Base-by-base conservation (phyloP, 2,329 filamentous ascomycete genomes). In the Fusarium continuum region DNA sequence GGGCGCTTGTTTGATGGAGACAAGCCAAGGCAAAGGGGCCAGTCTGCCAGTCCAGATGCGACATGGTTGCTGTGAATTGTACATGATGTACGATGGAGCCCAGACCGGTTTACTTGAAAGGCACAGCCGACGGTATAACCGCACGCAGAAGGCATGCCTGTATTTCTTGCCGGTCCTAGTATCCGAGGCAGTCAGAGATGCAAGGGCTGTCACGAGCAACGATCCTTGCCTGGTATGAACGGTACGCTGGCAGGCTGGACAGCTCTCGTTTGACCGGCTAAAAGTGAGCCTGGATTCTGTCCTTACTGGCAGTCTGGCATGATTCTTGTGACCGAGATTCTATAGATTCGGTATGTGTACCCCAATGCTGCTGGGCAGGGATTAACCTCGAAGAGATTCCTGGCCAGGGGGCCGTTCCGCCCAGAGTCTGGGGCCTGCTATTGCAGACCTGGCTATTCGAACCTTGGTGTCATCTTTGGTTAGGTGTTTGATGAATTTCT, bases 221-320 rank as follows among this genome's bases (percentile, higher is more conserved):
- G 31, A 55, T 44, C 61, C 52, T 55, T 52, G 46, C 34, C 11
- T 57, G 31, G 11, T 34, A 38, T 13, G 13, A 19, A 38, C 20
- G n/a, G n/a, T n/a, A 36, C 10, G 20, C 17, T n/a, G 14, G 17
- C 20, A 36, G 13, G 34, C 34, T 20, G 17, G 20, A 26, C 14
- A 34, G 14, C 36, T 50, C 54, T 60, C 46, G 60, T 65, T 69
- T 65, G 62, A 23, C 51, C 67, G 67, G 67, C 40, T 68, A 70
- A 64, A 62, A 28, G 36, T 22, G n/a, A 52, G 49, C 29, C 45
- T 49, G 28, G 26, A 36, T 38, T 38, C 39, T 55, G 34, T 31
- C 48, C 31, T 43, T 5, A 10, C 51, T 54, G 47, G 39, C 46
- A 52, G 5, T 9, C 51, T 54, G 47, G 39, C 46, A 52, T 46